Evolutionary conservation across 306 rosid species (phyloP), one percentile per base, ranked within the genome.

Genomic region (Echinosophora koreensis): DNA sequence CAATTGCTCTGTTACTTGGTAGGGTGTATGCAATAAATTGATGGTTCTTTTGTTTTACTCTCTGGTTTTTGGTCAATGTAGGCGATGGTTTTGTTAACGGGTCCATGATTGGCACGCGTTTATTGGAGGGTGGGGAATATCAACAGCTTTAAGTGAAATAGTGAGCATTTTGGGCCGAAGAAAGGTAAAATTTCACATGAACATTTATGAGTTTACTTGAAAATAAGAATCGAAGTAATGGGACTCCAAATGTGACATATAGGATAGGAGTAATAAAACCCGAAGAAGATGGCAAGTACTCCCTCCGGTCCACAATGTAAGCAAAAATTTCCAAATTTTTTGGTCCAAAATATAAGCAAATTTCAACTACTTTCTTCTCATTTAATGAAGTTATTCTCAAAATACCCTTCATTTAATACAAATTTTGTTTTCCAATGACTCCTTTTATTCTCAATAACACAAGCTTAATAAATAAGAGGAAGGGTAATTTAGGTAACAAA

Each of bases 1-100:
- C 67, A 78, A 66, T 72, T 77, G 66, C 34, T 35, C 82, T 77
- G 67, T 62, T 76, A 32, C 44, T 71, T 64, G 58, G 64, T 49
- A 14, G 42, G 30, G 59, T 49, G 71, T 60, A 16, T 77, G 71
- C 80, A 71, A 47, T 77, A 77, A 82, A 72, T 83, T 59, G 52
- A 72, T 57, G 34, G 65, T 41, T 60, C 60, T 44, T 5, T 68
- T 51, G 67, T 32, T 55, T 74, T 68, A 5, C 74, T 17, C 77
- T 41, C 13, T 74, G 59, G 58, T 5, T 70, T 74, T 39, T 42
- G 50, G 62, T 16, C 55, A 35, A 56, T 18, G 63, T 41, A 69
- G 32, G 66, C 41, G 3, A 50, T n/a, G 8, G 56, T 52, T 34
- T 55, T 54, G 85, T 34, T 18, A 34, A 76, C 66, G 32, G 60